Conservation (phyloP, 176 grass and related monocot genomes). For the Paspalum notatum region DNA sequence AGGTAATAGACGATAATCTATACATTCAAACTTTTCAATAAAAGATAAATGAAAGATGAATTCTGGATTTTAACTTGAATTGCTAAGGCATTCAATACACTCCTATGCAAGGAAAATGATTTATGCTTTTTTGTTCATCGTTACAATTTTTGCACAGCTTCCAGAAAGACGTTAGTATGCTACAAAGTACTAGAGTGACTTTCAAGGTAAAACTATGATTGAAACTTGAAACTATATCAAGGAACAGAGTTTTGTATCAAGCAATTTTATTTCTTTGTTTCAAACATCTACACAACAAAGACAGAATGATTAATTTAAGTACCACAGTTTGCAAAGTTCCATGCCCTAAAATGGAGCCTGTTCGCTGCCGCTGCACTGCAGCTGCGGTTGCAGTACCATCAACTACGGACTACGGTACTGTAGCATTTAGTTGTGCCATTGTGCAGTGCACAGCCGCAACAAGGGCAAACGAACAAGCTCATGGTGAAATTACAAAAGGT, state of each 20-base stretch:
- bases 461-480: no score
- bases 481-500: constrained; percentile 19
- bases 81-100: not conserved
- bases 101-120: not conserved
- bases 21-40: not conserved
- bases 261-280: constrained; percentile 13
- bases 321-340: not conserved
- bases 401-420: no score
- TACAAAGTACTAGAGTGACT: not conserved
- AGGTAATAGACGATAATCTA: constrained; percentile 5
- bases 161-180: constrained; percentile 4
- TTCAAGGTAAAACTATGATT: constrained; percentile 4
- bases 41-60: not conserved
- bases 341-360: constrained; percentile 37
- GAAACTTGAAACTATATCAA: not conserved
- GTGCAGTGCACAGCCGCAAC: no score
- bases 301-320: not conserved
- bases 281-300: not conserved
- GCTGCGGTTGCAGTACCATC: no score
- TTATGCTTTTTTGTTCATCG: constrained; percentile 15
- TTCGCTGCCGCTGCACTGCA: no score
- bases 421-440: no score
- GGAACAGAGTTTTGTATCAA: constrained; percentile 10
- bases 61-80: not conserved
- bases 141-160: constrained; percentile 10